phyloP scores from a whole-genome alignment of 371 early-diverging fungal species.

The Mucor saturninus region DNA sequence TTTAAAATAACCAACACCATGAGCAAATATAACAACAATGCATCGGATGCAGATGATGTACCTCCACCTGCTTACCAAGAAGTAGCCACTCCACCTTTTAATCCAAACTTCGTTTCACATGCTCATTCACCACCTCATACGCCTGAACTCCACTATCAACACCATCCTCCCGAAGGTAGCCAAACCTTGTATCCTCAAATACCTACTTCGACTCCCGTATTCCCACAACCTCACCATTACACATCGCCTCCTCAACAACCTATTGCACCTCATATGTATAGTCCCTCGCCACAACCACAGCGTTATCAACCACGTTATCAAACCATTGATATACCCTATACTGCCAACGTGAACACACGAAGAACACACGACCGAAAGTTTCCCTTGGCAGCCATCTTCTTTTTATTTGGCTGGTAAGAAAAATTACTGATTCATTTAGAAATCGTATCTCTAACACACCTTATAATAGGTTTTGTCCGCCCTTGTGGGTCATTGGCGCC shows the following conservation, averaged over 20 bases:
- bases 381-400: conserved; percentile 30
- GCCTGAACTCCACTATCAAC: background rate
- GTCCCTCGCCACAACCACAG: background rate
- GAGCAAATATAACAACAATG: conserved; percentile 5
- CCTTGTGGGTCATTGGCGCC: conserved; percentile 35
- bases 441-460: background rate
- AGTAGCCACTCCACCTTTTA: conserved; percentile 3
- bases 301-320: conserved; percentile 12
- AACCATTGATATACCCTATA: conserved; percentile 24
- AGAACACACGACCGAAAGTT: conserved; percentile 15
- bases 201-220: conserved; percentile 2
- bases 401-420: conserved; percentile 33
- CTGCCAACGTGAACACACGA: background rate
- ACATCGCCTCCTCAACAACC: background rate
- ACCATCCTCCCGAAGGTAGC: background rate
- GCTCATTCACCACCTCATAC: conserved; percentile 5
- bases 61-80: conserved; percentile 29
- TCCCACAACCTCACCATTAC: conserved; percentile 4
- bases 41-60: conserved; percentile 21
- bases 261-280: background rate
- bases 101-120: background rate
- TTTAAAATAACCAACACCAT: background rate
- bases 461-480: conserved; percentile 26
- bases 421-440: background rate
- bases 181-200: conserved; percentile 18